A percentile compares a stretch with the other conserved stretches of the same genome.
Evolutionary conservation across 1,139 yeast species (phyloP).

Genomic region (Kluyveromyces sp.): DNA sequence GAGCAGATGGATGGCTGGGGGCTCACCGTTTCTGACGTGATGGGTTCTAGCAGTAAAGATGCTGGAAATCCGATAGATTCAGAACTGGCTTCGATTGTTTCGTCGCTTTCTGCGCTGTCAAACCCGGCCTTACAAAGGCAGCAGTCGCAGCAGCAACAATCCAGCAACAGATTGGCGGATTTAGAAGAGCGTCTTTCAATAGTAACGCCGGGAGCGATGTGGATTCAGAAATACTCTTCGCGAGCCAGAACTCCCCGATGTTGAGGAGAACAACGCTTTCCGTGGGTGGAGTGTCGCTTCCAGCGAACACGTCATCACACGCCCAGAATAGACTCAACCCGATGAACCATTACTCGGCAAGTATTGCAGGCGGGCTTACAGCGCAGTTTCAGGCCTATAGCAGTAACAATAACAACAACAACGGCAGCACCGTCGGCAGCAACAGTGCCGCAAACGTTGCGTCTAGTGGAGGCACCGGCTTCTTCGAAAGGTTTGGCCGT

Average conservation of each 20-base stretch:
- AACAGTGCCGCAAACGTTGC: not conserved
- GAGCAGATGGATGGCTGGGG: not conserved
- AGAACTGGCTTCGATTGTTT: slow-evolving; percentile 30
- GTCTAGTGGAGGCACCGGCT: slow-evolving; percentile 11
- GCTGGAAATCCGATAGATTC: slow-evolving; percentile 19
- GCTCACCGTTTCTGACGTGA: not conserved
- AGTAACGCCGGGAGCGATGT: slow-evolving; percentile 20
- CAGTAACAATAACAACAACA: not conserved
- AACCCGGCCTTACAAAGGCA: slow-evolving; percentile 8
- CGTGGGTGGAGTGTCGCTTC: slow-evolving; percentile 19
- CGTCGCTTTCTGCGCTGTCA: slow-evolving; percentile 29
- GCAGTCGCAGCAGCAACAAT: slow-evolving; percentile 11
- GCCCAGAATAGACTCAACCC: slow-evolving; percentile 12
- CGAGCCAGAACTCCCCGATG: slow-evolving; percentile 13
- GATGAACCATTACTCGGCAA: slow-evolving; percentile 23
- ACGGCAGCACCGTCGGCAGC: slow-evolving; percentile 8
- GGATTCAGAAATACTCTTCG: slow-evolving; percentile 18
- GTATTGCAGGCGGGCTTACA: slow-evolving; percentile 19
- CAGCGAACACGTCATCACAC: slow-evolving; percentile 7
- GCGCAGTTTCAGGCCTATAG: slow-evolving; percentile 1
- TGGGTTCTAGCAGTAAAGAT: not conserved
- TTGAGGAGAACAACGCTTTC: slow-evolving; percentile 21
- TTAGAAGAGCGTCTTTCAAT: slow-evolving; percentile 26
- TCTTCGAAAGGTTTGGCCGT: slow-evolving; percentile 30
- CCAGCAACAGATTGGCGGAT: slow-evolving; percentile 25